A percentile compares a stretch with the other conserved stretches of the same genome.
phyloP scores from a whole-genome alignment of 148 eudicot genomes.

The Heliosperma pusillum region DNA sequence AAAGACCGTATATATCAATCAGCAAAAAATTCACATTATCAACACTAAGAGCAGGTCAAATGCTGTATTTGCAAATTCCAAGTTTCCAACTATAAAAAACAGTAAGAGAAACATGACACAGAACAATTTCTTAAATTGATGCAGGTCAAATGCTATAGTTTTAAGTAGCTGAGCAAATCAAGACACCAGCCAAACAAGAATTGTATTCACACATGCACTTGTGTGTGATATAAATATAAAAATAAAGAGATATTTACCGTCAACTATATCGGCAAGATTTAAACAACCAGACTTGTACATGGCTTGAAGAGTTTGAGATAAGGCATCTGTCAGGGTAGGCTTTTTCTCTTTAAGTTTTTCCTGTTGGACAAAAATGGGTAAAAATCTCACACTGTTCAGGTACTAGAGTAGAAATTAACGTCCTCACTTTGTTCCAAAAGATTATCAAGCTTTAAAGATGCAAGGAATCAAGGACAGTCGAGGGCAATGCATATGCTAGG shows the following conservation, averaged over 20 bases:
- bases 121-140: not conserved
- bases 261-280: slow-evolving; percentile 75
- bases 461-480: not conserved
- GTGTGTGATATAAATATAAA: not conserved
- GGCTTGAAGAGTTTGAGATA: slow-evolving; percentile 87
- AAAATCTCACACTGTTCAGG: not conserved
- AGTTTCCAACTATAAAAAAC: not conserved
- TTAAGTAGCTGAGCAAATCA: not conserved
- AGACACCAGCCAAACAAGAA: not conserved
- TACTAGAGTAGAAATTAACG: not conserved
- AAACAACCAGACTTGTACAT: slow-evolving; percentile 94
- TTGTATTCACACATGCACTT: too few species aligned
- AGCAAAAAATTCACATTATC: not conserved
- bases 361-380: slow-evolving; percentile 33
- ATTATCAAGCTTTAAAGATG: not conserved
- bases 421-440: not conserved
- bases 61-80: too few species aligned
- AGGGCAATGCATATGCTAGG: not conserved
- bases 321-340: slow-evolving; percentile 76
- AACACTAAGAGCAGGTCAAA: not conserved
- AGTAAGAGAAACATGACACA: not conserved
- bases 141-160: not conserved
- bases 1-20: not conserved
- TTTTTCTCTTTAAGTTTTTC: slow-evolving; percentile 99
- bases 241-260: slow-evolving; percentile 47